Percentiles rank a stretch among this genome's conserved stretches.
Conservation (phyloP, 257 asterid genomes). For the Solanum piurae region DNA sequence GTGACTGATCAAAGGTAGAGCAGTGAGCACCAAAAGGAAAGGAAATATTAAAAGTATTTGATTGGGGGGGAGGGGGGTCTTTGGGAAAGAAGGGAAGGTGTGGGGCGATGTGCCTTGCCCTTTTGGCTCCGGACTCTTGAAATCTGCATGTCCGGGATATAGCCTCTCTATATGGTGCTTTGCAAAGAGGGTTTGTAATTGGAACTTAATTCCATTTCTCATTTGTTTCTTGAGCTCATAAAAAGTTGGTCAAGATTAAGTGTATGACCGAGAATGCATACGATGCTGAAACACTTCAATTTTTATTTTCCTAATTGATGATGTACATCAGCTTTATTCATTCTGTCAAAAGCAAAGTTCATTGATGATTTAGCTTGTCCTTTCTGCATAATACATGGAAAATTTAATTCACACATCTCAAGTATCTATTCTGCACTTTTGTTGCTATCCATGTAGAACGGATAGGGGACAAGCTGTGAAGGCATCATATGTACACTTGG, state of each 20-base stretch:
- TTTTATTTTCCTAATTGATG: neutral
- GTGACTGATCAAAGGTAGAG: conserved; percentile 18
- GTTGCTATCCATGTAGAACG: conserved; percentile 25
- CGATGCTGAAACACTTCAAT: neutral
- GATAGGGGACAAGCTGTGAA: conserved; percentile 75
- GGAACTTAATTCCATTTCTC: neutral
- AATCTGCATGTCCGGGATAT: neutral
- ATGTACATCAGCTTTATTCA: neutral
- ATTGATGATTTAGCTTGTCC: neutral
- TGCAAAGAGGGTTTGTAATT: neutral
- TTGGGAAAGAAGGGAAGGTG: neutral
- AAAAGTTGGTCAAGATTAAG: neutral
- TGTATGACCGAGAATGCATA: neutral
- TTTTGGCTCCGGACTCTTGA: neutral
- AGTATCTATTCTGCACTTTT: conserved; percentile 1
- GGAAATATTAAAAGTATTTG: neutral
- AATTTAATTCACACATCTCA: neutral
- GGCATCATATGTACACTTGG: conserved; percentile 60
- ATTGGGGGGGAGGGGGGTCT: no score
- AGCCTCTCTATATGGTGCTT: neutral
- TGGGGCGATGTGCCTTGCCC: neutral
- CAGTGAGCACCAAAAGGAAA: conserved; percentile 35
- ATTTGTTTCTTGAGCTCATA: neutral
- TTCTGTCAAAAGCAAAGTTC: neutral
- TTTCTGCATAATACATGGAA: neutral